Base-by-base conservation (phyloP, 2,329 filamentous ascomycete genomes). In the Trichoderma afroharzianum region DNA sequence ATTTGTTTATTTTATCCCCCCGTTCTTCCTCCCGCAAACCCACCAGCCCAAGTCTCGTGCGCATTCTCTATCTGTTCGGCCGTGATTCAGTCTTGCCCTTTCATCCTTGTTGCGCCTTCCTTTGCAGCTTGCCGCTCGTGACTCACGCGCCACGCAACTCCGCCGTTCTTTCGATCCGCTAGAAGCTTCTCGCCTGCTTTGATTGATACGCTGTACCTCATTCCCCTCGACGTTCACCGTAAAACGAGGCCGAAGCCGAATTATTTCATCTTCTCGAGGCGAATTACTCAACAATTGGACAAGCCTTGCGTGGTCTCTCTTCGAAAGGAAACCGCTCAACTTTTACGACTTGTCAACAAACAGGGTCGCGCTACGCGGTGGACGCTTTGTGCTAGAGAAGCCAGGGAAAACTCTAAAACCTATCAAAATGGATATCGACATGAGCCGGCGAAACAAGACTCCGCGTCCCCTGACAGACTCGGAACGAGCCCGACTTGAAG, bases 401-500 rank as follows among this genome's bases (percentile, higher is more conserved):
- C 24, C 26, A 61, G 39, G 32, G 47, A 50, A 33, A 68, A 26
- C 11, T 57, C 47, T 36, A 70, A 30, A 55, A 24, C 32, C 18
- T 15, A 70, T 70, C 61, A 47, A 33, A 39, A 81, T 84, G 81
- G 82, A 84, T 74, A 94, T 97, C 78, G 95, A 98, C 83, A 88
- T 89, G 76, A 91, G 86, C 77, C 91, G 95, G 81, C 93, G 95
- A 80, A 98, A 98, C 85, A 92, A 93, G 84, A 89, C 90, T 80
- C 93, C 96, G 55, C 90, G 95, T 73, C 88, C 91, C 74, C 85
- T 99, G 71, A 90, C 91, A 36, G 94, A 98, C 74, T 84, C 87
- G 21, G 96, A 99, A 86, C 90, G 92, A 75, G 90, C 92, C 75
- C 90, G 92, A 73, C 86, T 99, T 72, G 94, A 98, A 73, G 95